Evolutionary conservation across 768 basidiomycete genomes (phyloP).

Genomic region (Naematelia aurantialba): DNA sequence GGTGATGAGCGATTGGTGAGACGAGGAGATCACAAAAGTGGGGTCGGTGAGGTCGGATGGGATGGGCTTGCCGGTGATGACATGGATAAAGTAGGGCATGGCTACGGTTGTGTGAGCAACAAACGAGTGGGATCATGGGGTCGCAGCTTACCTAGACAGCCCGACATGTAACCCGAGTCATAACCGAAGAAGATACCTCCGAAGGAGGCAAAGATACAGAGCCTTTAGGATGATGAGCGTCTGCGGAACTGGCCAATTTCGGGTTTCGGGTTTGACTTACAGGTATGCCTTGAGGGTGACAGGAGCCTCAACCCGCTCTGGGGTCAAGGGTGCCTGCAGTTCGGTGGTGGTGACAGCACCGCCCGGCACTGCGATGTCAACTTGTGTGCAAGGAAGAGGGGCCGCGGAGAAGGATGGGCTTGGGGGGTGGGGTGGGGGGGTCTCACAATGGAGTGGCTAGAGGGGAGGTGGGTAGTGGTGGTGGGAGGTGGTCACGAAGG

Average conservation of each 20-base stretch:
- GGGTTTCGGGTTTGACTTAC: too few relatives aligned
- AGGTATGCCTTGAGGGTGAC: conserved; percentile 51
- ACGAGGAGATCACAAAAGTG: conserved; percentile 41
- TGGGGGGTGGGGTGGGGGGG: background rate
- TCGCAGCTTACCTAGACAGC: conserved; percentile 25
- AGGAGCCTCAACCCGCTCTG: conserved; percentile 51
- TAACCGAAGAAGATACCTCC: conserved; percentile 50
- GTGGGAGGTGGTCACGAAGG: too few relatives aligned
- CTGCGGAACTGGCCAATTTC: conserved; percentile 48
- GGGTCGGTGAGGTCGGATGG: conserved; percentile 22
- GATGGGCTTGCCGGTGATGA: conserved; percentile 72
- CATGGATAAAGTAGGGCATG: conserved; percentile 69
- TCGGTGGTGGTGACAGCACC: conserved; percentile 24
- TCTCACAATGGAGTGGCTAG: too few relatives aligned
- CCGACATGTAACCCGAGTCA: conserved; percentile 48
- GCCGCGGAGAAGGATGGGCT: background rate
- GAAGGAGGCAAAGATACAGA: conserved; percentile 49
- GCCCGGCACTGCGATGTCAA: conserved; percentile 21
- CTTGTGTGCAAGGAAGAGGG: background rate
- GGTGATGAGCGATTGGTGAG: conserved; percentile 48
- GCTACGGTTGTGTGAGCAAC: conserved; percentile 23
- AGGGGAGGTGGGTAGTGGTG: too few relatives aligned
- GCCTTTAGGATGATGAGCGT: conserved; percentile 46
- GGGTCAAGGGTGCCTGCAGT: conserved; percentile 30
- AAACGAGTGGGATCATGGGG: conserved; percentile 2